A percentile compares a stretch with the other conserved stretches of the same genome.
Evolutionary conservation across 352 stramenopile genomes (phyloP).

Genomic region (Phytopythium kandeliae): DNA sequence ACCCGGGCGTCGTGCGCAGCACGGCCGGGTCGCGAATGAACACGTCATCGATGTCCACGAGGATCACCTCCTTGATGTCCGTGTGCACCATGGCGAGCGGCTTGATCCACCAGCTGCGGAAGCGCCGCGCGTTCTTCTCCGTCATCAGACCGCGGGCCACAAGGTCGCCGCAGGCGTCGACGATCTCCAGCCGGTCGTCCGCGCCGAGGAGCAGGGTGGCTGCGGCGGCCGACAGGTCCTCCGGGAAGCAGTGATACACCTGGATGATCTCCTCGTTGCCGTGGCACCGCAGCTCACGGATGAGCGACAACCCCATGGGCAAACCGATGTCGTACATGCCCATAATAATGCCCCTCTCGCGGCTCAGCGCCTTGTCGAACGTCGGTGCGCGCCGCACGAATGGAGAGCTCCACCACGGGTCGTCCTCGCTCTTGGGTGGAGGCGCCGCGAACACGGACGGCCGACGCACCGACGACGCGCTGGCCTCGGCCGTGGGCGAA

Average conservation of each 20-base stretch:
- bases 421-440: no score
- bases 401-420: no score
- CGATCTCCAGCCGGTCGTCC: slow-evolving; percentile 12
- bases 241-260: slow-evolving; percentile 18
- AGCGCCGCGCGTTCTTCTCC: background rate
- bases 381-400: no score
- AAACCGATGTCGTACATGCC: slow-evolving; percentile 20
- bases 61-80: slow-evolving; percentile 11
- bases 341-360: slow-evolving; percentile 20
- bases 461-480: no score
- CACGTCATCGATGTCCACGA: slow-evolving; percentile 32
- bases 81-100: slow-evolving; percentile 17
- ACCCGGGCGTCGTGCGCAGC: slow-evolving; percentile 19
- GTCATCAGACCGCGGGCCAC: slow-evolving; percentile 1
- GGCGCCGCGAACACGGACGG: no score
- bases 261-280: slow-evolving; percentile 30
- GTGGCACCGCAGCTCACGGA: slow-evolving; percentile 26
- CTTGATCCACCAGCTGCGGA: slow-evolving; percentile 24
- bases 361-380: background rate
- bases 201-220: slow-evolving; percentile 7
- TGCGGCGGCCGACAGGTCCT: slow-evolving; percentile 17
- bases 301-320: slow-evolving; percentile 29
- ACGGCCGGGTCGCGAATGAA: slow-evolving; percentile 23
- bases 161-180: slow-evolving; percentile 17
- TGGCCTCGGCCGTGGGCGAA: no score